Evolutionary conservation across 805 yeast species (phyloP).

Genomic region (Pichia phayaonensis): DNA sequence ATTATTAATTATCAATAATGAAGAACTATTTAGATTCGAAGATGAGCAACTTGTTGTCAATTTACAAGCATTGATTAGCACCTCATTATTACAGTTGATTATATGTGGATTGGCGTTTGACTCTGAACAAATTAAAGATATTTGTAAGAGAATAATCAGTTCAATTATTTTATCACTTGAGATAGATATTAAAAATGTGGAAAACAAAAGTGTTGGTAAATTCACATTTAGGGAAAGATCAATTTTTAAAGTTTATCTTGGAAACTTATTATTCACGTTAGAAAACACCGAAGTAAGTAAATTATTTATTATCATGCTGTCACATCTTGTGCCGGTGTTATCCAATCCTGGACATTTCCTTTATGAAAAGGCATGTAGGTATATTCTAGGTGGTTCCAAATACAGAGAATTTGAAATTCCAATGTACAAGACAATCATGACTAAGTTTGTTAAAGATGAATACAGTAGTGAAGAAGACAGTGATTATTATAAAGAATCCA

Average conservation of each 20-base stretch:
- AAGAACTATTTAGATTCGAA: constrained; percentile 41
- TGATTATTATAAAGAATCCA: constrained; percentile 47
- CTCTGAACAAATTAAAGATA: constrained; percentile 21
- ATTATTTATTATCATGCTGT: constrained; percentile 45
- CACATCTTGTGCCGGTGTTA: constrained; percentile 50
- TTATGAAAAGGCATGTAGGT: constrained; percentile 63
- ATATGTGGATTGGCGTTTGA: constrained; percentile 39
- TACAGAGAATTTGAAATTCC: constrained; percentile 39
- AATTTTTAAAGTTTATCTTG: constrained; percentile 45
- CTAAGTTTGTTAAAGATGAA: constrained; percentile 20
- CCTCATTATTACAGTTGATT: constrained; percentile 45
- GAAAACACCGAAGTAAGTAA: constrained; percentile 29
- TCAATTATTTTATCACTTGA: constrained; percentile 38
- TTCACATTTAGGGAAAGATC: constrained; percentile 47
- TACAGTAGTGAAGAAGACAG: constrained; percentile 33
- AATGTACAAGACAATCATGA: constrained; percentile 33
- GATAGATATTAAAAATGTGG: constrained; percentile 27
- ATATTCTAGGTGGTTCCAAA: constrained; percentile 51
- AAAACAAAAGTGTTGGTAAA: constrained; percentile 6
- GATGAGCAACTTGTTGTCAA: constrained; percentile 33
- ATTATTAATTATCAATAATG: constrained; percentile 53
- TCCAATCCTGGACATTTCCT: constrained; percentile 65
- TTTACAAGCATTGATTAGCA: constrained; percentile 48
- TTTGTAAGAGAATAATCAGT: constrained; percentile 37
- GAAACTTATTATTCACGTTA: constrained; percentile 37